Percentiles rank a stretch among this genome's conserved stretches.
Evolutionary conservation across 2,329 filamentous ascomycete species (phyloP).

Genomic region (Aspergillus neotritici): DNA sequence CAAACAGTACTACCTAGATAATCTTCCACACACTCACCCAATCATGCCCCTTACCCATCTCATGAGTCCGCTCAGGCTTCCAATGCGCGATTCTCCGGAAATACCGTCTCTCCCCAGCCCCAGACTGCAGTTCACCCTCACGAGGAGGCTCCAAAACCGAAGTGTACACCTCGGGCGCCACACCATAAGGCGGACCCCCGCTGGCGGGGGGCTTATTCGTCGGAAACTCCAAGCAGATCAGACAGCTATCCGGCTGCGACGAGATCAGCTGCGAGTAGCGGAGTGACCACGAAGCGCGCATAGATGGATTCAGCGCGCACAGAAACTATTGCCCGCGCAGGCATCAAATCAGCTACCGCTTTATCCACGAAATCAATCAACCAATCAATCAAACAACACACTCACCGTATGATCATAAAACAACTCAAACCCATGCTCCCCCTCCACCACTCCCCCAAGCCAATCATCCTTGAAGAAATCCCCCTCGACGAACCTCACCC

Average conservation of each 20-base stretch:
- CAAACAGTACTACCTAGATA: no score
- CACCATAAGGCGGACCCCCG: constrained; percentile 67
- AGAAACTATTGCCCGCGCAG: constrained; percentile 49
- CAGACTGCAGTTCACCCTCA: constrained; percentile 56
- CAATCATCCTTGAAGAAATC: constrained; percentile 44
- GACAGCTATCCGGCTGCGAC: constrained; percentile 41
- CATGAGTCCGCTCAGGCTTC: constrained; percentile 53
- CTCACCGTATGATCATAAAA: constrained; percentile 60
- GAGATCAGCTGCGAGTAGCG: constrained; percentile 52
- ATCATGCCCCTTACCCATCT: constrained; percentile 9
- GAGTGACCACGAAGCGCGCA: constrained; percentile 55
- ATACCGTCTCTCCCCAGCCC: constrained; percentile 44
- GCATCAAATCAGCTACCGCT: neutral
- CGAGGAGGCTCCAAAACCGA: constrained; percentile 67
- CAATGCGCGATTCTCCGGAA: constrained; percentile 50
- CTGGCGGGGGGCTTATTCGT: constrained; percentile 61
- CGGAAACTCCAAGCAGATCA: constrained; percentile 72
- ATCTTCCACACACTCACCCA: no score
- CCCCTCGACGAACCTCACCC: constrained; percentile 38
- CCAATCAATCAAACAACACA: constrained; percentile 3
- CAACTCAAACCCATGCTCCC: constrained; percentile 39
- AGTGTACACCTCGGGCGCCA: constrained; percentile 64
- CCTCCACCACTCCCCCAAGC: constrained; percentile 30
- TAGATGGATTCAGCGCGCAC: constrained; percentile 51
- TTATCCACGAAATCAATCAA: neutral